Evolutionary conservation across 768 basidiomycete species (phyloP), one percentile per base, ranked within the genome.

Genomic region (Amanita pseudoporphyria): DNA sequence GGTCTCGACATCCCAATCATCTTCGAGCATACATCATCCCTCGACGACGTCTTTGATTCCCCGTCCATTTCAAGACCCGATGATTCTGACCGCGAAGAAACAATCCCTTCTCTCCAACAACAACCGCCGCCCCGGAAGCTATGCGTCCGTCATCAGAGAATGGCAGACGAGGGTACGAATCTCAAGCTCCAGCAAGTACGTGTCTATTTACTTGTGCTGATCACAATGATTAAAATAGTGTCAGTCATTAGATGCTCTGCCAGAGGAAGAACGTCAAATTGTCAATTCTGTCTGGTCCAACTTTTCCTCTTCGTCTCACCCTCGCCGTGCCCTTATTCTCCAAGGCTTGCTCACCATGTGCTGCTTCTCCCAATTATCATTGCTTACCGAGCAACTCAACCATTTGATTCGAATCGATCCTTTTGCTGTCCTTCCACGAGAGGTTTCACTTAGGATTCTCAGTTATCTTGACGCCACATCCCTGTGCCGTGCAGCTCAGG

Each of bases 281-380:
- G 84, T 97, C 63, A 97, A 84, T 59, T 77, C 86, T 4, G 80
- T 98, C 57, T 99, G 96, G 96, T 87, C 93, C 55, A 91, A 82
- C 59, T 99, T 99, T 68, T 95, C 92, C 16, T 88, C 90, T 1
- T 95, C 95, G 1, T 83, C 92, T 0, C 92, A 97, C 59, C 80
- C 86, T 5, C 82, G 88, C 31, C 79, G 96, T 32, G 90, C 87
- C 48, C 81, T 98, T 62, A 97, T 98, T 62, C 84, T 99, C 43
- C 90, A 89, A 59, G 96, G 96, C 35, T 78, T 99, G 52, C 81
- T 99, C 57, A 97, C 96, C 13, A 98, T 99, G 92, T 98, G 94
- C 65, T 98, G 96, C 68, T 97, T 96, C 72, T 94, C 89, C 41
- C 93, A 99, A 61, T 83, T 99, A 24, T 97, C 96, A 22, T 86